Evolutionary conservation across 106 monocot genomes (phyloP).

Genomic region (Posidonia australis): DNA sequence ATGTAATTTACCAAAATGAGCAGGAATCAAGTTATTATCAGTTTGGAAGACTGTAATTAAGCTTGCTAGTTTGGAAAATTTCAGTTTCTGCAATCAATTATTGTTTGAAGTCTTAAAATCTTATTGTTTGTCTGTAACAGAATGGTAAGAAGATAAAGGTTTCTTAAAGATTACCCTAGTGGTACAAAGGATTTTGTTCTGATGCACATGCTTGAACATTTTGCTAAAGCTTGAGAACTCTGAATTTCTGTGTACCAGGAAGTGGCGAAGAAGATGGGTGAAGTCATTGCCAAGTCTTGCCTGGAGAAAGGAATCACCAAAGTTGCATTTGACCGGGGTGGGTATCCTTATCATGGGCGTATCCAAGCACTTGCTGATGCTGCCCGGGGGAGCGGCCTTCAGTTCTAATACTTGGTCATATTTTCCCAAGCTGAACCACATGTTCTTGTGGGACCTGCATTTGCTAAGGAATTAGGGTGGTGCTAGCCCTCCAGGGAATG

Average conservation of each 20-base stretch:
- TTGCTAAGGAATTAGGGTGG: no score
- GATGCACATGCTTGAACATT: not conserved
- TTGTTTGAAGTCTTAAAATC: no score
- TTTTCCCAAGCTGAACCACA: no score
- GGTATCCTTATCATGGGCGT: slow-evolving; percentile 82
- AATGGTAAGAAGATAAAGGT: no score
- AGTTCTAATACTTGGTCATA: slow-evolving; percentile 37
- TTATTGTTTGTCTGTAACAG: no score
- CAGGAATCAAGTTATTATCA: no score
- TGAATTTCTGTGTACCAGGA: slow-evolving; percentile 33
- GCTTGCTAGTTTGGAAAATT: no score
- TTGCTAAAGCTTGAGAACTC: not conserved
- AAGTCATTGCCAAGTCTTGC: slow-evolving; percentile 85
- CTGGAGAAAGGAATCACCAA: slow-evolving; percentile 84
- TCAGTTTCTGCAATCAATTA: no score
- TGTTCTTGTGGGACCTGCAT: no score
- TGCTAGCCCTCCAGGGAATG: no score
- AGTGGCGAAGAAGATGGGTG: slow-evolving; percentile 85
- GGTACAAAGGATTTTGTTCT: not conserved
- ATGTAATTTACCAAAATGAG: no score
- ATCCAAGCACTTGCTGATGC: slow-evolving; percentile 81
- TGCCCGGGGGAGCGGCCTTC: slow-evolving; percentile 76
- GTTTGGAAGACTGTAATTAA: no score
- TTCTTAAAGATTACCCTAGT: not conserved
- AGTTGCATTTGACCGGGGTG: slow-evolving; percentile 86